These are phyloP conservation scores for Phialophora chinensis DNA, from an alignment of 2,329 filamentous ascomycete species.

Conservation along the genomic window DNA sequence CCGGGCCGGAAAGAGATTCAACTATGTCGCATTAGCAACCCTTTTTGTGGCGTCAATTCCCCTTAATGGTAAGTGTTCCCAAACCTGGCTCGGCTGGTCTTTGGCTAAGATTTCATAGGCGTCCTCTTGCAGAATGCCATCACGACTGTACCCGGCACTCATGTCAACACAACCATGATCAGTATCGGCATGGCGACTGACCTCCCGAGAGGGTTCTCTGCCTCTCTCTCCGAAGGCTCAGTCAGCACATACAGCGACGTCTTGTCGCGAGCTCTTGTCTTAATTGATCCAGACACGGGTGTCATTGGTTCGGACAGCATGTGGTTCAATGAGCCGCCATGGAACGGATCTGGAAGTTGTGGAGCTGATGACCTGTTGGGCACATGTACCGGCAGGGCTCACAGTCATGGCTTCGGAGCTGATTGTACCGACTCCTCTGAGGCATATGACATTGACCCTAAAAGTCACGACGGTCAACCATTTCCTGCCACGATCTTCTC, in stretches of 20 bases:
- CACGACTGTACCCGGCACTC: background rate
- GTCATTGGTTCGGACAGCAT: background rate
- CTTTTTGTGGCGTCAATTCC: slow-evolving; percentile 16
- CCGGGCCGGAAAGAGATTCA: slow-evolving; percentile 17
- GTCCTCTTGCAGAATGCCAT: slow-evolving; percentile 2
- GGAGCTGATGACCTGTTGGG: slow-evolving; percentile 1
- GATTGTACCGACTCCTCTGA: background rate
- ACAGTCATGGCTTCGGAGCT: background rate
- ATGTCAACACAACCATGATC: slow-evolving; percentile 1
- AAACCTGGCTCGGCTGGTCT: background rate
- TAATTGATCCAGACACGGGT: background rate
- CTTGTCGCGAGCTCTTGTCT: background rate
- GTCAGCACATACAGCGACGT: background rate
- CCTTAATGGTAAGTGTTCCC: slow-evolving; percentile 4
- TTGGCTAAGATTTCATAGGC: background rate
- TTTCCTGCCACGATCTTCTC: background rate
- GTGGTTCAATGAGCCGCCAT: background rate
- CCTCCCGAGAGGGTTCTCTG: slow-evolving; percentile 1
- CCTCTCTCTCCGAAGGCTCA: background rate
- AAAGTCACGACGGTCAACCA: background rate
- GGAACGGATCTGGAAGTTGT: background rate
- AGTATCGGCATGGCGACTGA: background rate
- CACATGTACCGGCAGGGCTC: background rate
- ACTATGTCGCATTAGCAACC: slow-evolving; percentile 16
- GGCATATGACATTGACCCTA: background rate